These are phyloP conservation scores for Trifolium repens DNA, from an alignment of 306 rosid genomes.

Conservation along the genomic window DNA sequence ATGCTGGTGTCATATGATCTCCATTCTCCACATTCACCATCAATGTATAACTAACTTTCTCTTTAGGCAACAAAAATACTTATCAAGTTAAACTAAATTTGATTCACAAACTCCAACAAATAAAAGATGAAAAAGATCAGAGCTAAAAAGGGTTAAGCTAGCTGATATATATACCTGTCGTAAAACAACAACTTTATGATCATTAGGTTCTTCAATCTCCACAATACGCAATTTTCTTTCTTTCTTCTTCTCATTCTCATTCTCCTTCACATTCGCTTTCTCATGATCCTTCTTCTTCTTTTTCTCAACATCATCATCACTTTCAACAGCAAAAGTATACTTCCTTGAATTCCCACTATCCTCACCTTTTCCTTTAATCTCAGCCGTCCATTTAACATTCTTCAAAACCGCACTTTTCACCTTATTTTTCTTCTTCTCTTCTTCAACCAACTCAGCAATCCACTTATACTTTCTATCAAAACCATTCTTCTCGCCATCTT, in stretches of 20 bases:
- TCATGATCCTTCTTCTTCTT: slow-evolving; percentile 39
- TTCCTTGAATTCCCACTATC: slow-evolving; percentile 56
- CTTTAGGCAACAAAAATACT: no score
- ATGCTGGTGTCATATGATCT: no score
- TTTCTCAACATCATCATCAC: slow-evolving; percentile 54
- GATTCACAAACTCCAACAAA: slow-evolving; percentile 12
- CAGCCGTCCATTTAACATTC: slow-evolving; percentile 82
- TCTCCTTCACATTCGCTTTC: slow-evolving; percentile 42
- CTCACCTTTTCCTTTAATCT: slow-evolving; percentile 72
- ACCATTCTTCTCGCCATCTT: slow-evolving; percentile 57
- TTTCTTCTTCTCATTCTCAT: slow-evolving; percentile 56
- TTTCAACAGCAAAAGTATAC: slow-evolving; percentile 63
- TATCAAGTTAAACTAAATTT: no score
- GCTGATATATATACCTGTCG: slow-evolving; percentile 65
- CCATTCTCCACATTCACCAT: no score
- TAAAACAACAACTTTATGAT: slow-evolving; percentile 67
- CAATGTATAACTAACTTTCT: no score
- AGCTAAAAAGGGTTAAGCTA: no score
- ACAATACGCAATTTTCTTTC: slow-evolving; percentile 61
- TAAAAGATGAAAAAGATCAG: background rate
- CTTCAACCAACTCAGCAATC: slow-evolving; percentile 69
- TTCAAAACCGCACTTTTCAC: slow-evolving; percentile 47
- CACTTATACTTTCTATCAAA: slow-evolving; percentile 76
- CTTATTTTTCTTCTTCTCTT: slow-evolving; percentile 57
- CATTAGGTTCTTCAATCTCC: slow-evolving; percentile 75